A percentile compares a stretch with the other conserved stretches of the same genome.
Evolutionary conservation across 2,329 filamentous ascomycete genomes (phyloP).

Genomic region (Aspergillus pseudoviridinutans): DNA sequence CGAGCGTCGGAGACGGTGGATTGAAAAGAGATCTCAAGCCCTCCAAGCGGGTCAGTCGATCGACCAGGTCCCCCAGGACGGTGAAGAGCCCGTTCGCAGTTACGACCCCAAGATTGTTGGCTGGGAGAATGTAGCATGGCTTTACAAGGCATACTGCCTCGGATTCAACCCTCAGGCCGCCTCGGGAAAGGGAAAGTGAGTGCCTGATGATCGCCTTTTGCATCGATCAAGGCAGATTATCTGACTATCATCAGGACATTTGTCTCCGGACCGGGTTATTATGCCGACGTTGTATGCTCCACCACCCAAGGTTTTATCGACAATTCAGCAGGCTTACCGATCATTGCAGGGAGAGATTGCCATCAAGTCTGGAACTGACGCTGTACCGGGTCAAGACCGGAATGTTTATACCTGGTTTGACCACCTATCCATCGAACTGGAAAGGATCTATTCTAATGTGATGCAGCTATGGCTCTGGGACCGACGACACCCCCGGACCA

Average conservation of each 20-base stretch:
- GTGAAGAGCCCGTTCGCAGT: slow-evolving; percentile 12
- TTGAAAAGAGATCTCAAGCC: slow-evolving; percentile 14
- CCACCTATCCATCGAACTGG: not conserved
- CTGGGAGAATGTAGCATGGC: slow-evolving; percentile 14
- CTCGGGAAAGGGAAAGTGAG: slow-evolving; percentile 13
- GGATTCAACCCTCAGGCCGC: slow-evolving; percentile 5
- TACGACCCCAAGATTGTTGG: slow-evolving; percentile 19
- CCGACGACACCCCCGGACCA: slow-evolving; percentile 15
- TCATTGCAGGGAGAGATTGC: slow-evolving; percentile 14
- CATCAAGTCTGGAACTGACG: slow-evolving; percentile 11
- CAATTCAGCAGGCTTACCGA: not conserved
- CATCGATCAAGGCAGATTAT: not conserved
- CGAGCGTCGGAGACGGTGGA: slow-evolving; percentile 16
- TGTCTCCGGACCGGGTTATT: slow-evolving; percentile 18
- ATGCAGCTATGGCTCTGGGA: slow-evolving; percentile 15
- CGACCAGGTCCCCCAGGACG: slow-evolving; percentile 2
- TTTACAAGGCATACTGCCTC: slow-evolving; percentile 17
- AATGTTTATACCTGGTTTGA: slow-evolving; percentile 15
- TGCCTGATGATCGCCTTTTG: not conserved
- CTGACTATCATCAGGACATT: slow-evolving; percentile 9
- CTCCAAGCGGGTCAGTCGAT: slow-evolving; percentile 7
- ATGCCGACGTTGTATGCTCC: slow-evolving; percentile 16
- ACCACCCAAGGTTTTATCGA: not conserved
- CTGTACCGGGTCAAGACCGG: not conserved
- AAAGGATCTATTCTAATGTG: not conserved